phyloP scores from a whole-genome alignment of 2,329 filamentous ascomycete species.

The Talaromyces sp. region DNA sequence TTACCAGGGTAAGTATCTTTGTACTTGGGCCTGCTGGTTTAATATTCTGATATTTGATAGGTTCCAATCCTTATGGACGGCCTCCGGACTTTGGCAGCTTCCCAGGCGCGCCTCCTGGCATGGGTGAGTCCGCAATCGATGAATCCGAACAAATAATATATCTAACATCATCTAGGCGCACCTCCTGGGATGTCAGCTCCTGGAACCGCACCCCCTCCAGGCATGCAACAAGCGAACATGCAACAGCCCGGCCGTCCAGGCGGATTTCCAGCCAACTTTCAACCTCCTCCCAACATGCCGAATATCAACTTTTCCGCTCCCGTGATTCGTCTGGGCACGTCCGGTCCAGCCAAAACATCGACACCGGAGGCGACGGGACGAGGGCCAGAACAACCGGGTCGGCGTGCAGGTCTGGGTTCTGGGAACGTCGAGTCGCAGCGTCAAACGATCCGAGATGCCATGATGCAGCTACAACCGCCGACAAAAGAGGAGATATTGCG shows the following conservation, averaged over 20 bases:
- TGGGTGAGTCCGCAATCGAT: slow-evolving; percentile 56
- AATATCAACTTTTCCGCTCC: slow-evolving; percentile 98
- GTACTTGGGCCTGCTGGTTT: neutral
- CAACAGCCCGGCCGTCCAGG: slow-evolving; percentile 75
- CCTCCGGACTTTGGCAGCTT: slow-evolving; percentile 71
- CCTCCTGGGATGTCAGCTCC: slow-evolving; percentile 76
- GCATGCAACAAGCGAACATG: slow-evolving; percentile 69
- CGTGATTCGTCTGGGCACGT: slow-evolving; percentile 86
- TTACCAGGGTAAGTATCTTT: slow-evolving; percentile 34
- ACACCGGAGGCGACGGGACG: slow-evolving; percentile 43
- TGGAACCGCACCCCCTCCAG: slow-evolving; percentile 72
- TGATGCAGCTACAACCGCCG: slow-evolving; percentile 72
- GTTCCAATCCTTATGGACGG: slow-evolving; percentile 60
- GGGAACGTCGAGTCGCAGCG: slow-evolving; percentile 62
- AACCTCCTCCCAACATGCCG: slow-evolving; percentile 84
- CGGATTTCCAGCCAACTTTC: slow-evolving; percentile 76
- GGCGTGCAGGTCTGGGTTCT: slow-evolving; percentile 57
- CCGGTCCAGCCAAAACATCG: slow-evolving; percentile 58
- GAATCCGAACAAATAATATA: slow-evolving; percentile 4
- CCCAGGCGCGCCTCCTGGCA: slow-evolving; percentile 71
- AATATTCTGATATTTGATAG: slow-evolving; percentile 19
- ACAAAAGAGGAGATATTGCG: slow-evolving; percentile 86
- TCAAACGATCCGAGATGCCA: slow-evolving; percentile 61
- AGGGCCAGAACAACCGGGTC: slow-evolving; percentile 40
- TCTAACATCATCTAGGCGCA: slow-evolving; percentile 50